A percentile compares a stretch with the other conserved stretches of the same genome.
These are phyloP conservation scores for Thalia dealbata DNA, from an alignment of 176 grass and related monocot genomes.

Conservation along the genomic window DNA sequence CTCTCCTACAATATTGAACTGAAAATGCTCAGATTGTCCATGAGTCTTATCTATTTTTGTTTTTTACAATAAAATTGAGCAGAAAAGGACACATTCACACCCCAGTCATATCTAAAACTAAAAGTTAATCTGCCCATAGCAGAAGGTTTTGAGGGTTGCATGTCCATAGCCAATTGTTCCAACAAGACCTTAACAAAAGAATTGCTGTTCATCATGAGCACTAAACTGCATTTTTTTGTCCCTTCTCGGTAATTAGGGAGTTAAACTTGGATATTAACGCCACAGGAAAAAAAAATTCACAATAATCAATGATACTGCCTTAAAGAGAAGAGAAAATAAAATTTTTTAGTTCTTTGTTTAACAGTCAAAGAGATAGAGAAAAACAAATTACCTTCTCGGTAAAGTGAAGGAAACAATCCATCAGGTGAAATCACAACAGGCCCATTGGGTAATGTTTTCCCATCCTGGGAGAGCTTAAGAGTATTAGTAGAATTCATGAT, in stretches of 20 bases:
- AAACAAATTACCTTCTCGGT: constrained; percentile 67
- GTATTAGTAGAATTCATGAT: constrained; percentile 5
- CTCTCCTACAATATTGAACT: neutral
- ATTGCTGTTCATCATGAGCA: neutral
- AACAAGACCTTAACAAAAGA: neutral
- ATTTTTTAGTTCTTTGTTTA: neutral
- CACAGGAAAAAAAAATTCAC: neutral
- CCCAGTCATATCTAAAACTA: neutral
- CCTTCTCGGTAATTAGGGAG: no score
- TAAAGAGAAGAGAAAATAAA: neutral
- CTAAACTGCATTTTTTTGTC: no score
- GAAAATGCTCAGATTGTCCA: neutral
- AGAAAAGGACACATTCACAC: neutral
- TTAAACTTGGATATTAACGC: no score
- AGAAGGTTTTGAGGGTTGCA: neutral
- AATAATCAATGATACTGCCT: neutral
- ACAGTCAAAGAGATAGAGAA: constrained; percentile 3
- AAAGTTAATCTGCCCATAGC: neutral
- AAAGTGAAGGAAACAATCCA: constrained; percentile 93
- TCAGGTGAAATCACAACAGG: constrained; percentile 98
- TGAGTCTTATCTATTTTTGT: neutral
- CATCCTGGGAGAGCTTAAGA: constrained; percentile 58
- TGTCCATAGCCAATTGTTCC: neutral
- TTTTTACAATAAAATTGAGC: neutral
- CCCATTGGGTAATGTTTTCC: constrained; percentile 84